Evolutionary conservation across 1,284 basidiomycete genomes (phyloP).

Genomic region (Hymenochaete sp.): DNA sequence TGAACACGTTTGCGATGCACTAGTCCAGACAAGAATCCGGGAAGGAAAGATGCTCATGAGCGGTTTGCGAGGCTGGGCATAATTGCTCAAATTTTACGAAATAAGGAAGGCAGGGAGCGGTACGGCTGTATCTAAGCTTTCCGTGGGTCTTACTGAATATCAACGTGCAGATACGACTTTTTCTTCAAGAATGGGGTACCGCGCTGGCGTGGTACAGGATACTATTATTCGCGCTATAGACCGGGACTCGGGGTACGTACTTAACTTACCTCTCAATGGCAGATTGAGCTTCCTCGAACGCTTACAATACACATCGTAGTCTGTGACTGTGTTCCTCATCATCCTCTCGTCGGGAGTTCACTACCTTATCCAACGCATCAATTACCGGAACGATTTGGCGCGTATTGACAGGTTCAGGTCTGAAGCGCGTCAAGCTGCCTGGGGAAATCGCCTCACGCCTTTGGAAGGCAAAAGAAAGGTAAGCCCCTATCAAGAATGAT

Average conservation of each 20-base stretch:
- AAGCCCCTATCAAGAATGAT: slow-evolving; percentile 16
- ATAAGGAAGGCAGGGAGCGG: slow-evolving; percentile 68
- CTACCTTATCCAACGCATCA: slow-evolving; percentile 69
- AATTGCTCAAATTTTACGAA: slow-evolving; percentile 75
- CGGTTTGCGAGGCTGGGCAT: slow-evolving; percentile 83
- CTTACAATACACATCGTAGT: slow-evolving; percentile 31
- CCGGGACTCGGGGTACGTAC: slow-evolving; percentile 70
- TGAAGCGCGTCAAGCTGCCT: slow-evolving; percentile 62
- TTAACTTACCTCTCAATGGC: neutral
- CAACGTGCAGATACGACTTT: slow-evolving; percentile 63
- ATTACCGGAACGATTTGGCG: slow-evolving; percentile 62
- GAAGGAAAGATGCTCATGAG: slow-evolving; percentile 72
- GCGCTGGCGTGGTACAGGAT: slow-evolving; percentile 79
- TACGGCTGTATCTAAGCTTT: slow-evolving; percentile 32
- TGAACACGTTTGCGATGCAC: slow-evolving; percentile 16
- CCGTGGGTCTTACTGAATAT: neutral
- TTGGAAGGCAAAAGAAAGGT: slow-evolving; percentile 60
- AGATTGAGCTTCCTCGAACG: neutral
- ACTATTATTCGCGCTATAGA: slow-evolving; percentile 89
- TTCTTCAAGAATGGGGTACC: slow-evolving; percentile 90
- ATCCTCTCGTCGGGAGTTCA: slow-evolving; percentile 71
- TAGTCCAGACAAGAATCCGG: slow-evolving; percentile 90
- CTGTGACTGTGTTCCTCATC: slow-evolving; percentile 68
- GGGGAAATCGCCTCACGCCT: slow-evolving; percentile 63
- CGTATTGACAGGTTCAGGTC: slow-evolving; percentile 59